These are phyloP conservation scores for Fusarium sororula DNA, from an alignment of 2,329 filamentous ascomycete genomes.

Conservation along the genomic window DNA sequence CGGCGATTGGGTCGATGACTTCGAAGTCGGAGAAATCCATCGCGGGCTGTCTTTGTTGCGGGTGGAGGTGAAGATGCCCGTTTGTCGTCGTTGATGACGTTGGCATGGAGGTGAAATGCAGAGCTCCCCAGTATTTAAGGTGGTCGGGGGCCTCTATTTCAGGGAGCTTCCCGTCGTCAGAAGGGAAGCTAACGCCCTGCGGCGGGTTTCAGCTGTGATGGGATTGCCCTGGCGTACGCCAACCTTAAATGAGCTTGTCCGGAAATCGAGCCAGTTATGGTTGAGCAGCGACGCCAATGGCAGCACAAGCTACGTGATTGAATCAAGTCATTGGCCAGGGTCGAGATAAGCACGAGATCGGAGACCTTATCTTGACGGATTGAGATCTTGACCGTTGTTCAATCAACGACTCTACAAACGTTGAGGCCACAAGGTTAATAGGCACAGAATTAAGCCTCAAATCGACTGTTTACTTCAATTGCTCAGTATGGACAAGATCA, in stretches of 20 bases:
- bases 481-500: background rate
- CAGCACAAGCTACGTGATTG: background rate
- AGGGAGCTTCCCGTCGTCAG: background rate
- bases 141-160: background rate
- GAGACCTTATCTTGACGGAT: background rate
- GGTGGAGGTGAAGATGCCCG: background rate
- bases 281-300: conserved; percentile 6
- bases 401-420: background rate
- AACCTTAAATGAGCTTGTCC: conserved; percentile 18
- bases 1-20: conserved; percentile 35
- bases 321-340: conserved; percentile 2
- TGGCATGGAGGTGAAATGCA: background rate
- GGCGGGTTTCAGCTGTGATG: conserved; percentile 14
- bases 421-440: background rate
- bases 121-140: conserved; percentile 23
- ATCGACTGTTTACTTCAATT: background rate
- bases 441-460: background rate
- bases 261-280: conserved; percentile 25
- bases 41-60: background rate
- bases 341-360: background rate
- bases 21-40: conserved; percentile 43
- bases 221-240: conserved; percentile 9
- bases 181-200: conserved; percentile 11
- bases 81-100: conserved; percentile 7
- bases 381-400: background rate